These are phyloP conservation scores for Earliella scabrosa DNA, from an alignment of 1,284 basidiomycete genomes.

Conservation along the genomic window DNA sequence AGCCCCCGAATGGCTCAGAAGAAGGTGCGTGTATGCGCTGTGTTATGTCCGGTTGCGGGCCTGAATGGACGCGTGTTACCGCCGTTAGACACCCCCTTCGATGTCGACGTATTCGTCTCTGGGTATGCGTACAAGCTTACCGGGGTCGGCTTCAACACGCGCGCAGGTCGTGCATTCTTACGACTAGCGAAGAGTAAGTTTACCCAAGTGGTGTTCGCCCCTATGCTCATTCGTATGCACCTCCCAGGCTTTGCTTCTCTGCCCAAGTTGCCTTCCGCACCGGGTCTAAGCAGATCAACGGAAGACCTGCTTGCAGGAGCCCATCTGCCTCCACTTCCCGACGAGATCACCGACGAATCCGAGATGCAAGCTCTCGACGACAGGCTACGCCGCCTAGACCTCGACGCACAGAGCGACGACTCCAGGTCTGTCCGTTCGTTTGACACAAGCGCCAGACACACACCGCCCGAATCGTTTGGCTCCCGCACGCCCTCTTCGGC, in stretches of 20 bases:
- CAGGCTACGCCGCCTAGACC: slow-evolving; percentile 42
- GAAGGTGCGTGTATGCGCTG: slow-evolving; percentile 20
- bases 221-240: background rate
- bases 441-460: slow-evolving; percentile 8
- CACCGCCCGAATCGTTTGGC: slow-evolving; percentile 8
- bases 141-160: slow-evolving; percentile 63
- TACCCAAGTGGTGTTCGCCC: background rate
- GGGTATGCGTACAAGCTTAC: slow-evolving; percentile 74
- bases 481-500: slow-evolving; percentile 25
- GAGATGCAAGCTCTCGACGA: slow-evolving; percentile 56
- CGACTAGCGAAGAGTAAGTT: slow-evolving; percentile 73
- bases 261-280: slow-evolving; percentile 45
- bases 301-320: slow-evolving; percentile 49
- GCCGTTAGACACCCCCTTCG: slow-evolving; percentile 52
- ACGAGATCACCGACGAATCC: slow-evolving; percentile 62
- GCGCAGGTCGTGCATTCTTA: slow-evolving; percentile 78
- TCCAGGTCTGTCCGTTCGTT: slow-evolving; percentile 1
- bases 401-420: slow-evolving; percentile 26
- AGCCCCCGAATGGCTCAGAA: slow-evolving; percentile 8
- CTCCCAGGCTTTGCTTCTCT: slow-evolving; percentile 62
- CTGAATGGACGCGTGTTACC: background rate
- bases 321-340: slow-evolving; percentile 60
- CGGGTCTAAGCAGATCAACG: slow-evolving; percentile 45
- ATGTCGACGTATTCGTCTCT: slow-evolving; percentile 73
- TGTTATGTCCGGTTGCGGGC: background rate